Conservation (phyloP, 2,329 filamentous ascomycete genomes). For the Aspergillus brasiliensis region DNA sequence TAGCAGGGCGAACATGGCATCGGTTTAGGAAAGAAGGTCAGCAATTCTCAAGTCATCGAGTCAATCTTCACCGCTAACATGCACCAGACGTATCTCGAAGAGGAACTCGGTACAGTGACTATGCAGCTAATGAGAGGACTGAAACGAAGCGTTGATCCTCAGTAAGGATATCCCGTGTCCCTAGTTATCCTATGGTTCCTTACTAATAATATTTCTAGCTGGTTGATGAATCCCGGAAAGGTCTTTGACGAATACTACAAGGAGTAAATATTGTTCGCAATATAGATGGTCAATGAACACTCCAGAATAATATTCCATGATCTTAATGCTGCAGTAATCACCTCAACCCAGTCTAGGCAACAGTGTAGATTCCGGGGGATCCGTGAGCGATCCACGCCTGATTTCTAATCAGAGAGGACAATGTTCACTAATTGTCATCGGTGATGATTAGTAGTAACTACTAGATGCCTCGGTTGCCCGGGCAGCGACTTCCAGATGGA, state of each 20-base stretch:
- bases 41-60: too few species aligned
- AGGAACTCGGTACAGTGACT: neutral
- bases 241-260: neutral
- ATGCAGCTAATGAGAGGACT: conserved; percentile 3
- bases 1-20: conserved; percentile 73
- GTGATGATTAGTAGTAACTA: too few species aligned
- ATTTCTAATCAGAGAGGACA: too few species aligned
- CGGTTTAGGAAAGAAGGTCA: conserved; percentile 76
- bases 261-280: neutral
- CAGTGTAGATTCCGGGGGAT: too few species aligned
- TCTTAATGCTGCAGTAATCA: too few species aligned
- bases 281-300: too few species aligned
- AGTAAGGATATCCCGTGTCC: neutral
- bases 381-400: too few species aligned
- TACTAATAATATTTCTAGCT: neutral
- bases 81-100: neutral
- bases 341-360: too few species aligned
- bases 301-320: too few species aligned
- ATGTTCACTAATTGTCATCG: too few species aligned
- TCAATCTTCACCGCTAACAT: neutral
- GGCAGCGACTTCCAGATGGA: neutral
- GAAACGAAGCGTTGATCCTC: conserved; percentile 3
- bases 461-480: too few species aligned
- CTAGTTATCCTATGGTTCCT: neutral
- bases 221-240: conserved; percentile 6